phyloP scores from a whole-genome alignment of 805 yeast species.

The Wickerhamomyces bovis region DNA sequence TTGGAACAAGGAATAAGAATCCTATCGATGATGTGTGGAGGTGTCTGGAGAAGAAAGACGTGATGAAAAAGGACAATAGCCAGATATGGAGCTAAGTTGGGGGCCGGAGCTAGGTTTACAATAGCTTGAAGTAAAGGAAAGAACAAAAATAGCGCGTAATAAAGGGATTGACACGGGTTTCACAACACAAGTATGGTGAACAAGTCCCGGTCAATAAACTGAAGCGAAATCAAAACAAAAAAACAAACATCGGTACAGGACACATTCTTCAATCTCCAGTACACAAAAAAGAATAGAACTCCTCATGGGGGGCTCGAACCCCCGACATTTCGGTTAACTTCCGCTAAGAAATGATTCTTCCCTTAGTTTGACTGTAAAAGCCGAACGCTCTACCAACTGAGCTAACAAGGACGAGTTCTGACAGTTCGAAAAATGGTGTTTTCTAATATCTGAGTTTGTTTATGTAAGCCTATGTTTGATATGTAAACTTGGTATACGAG shows the following conservation, averaged over 20 bases:
- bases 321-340: constrained; percentile 19
- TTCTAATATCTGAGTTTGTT: too few relatives aligned
- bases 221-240: constrained; percentile 3
- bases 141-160: neutral
- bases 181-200: neutral
- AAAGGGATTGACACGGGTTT: too few relatives aligned
- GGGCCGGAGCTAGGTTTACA: neutral
- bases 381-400: constrained; percentile 20
- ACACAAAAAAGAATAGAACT: constrained; percentile 2
- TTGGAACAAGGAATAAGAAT: neutral
- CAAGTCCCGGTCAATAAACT: neutral
- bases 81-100: neutral
- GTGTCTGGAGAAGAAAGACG: neutral
- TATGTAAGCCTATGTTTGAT: too few relatives aligned
- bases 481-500: too few relatives aligned
- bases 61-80: neutral
- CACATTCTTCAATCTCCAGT: neutral
- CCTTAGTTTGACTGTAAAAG: constrained; percentile 13
- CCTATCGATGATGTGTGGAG: neutral
- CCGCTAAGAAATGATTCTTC: constrained; percentile 1
- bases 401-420: constrained; percentile 18
- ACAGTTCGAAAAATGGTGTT: too few relatives aligned
- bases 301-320: constrained; percentile 21
- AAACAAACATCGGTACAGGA: neutral
- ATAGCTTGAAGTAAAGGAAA: neutral